Percentiles rank a stretch among this genome's conserved stretches.
phyloP scores from a whole-genome alignment of 1,284 basidiomycete species.

The Trametes pubescens region DNA sequence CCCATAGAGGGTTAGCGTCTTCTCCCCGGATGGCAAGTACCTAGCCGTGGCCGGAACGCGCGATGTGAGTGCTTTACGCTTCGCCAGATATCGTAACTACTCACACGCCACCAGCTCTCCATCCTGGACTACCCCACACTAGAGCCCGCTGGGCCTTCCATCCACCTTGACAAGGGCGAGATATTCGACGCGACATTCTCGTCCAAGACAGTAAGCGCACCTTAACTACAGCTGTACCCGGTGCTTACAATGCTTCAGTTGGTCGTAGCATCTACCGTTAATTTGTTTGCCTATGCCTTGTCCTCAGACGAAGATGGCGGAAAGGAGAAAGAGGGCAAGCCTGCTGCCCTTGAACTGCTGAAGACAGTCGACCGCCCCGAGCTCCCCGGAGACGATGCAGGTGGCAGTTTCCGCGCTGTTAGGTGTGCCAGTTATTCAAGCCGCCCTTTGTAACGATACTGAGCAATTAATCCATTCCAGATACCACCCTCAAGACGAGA shows the following conservation, averaged over 20 bases:
- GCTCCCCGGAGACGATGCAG: conserved; percentile 53
- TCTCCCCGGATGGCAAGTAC: conserved; percentile 70
- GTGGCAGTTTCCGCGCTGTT: conserved; percentile 78
- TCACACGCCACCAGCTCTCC: conserved; percentile 57
- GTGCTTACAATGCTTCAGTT: conserved; percentile 51
- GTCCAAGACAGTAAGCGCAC: conserved; percentile 51
- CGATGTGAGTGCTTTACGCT: conserved; percentile 55
- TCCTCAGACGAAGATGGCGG: conserved; percentile 48
- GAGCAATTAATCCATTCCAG: conserved; percentile 42
- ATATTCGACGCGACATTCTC: conserved; percentile 82
- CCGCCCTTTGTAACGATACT: neutral
- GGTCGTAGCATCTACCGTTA: conserved; percentile 68
- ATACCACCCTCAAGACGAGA: conserved; percentile 65
- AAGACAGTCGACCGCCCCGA: conserved; percentile 63
- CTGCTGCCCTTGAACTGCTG: conserved; percentile 52
- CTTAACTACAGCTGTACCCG: neutral
- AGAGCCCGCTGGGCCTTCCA: conserved; percentile 51
- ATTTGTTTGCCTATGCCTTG: conserved; percentile 68
- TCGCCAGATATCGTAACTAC: neutral
- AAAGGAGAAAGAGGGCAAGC: conserved; percentile 48
- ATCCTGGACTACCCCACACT: conserved; percentile 76
- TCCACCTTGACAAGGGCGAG: conserved; percentile 66
- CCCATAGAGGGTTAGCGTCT: conserved; percentile 76
- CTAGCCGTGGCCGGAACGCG: conserved; percentile 70
- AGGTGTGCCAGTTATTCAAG: conserved; percentile 53